Evolutionary conservation across 352 stramenopile genomes (phyloP), one percentile per base, ranked within the genome.

Genomic region (Phytophthora fragariae): DNA sequence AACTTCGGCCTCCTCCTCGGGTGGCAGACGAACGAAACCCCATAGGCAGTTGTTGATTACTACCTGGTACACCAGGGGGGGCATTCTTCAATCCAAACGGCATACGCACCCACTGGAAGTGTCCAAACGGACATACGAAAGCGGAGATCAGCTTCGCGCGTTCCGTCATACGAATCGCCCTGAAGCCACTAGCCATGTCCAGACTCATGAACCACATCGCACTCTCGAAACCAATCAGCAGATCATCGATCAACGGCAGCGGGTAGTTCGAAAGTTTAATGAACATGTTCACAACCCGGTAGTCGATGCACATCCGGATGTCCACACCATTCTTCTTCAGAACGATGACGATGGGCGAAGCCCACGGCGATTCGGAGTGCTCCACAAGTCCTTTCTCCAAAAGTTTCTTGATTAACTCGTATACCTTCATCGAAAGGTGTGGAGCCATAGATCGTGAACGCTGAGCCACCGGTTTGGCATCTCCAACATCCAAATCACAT

Each of bases 201-300:
- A 80, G 24, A n/a, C 62, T 71, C n/a, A 72, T 39, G 15, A 73
- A 77, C 58, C 59, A 73, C n/a, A n/a, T n/a, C n/a, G n/a, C n/a
- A n/a, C n/a, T n/a, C n/a, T n/a, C n/a, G n/a, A n/a, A n/a, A n/a
- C n/a, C n/a, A n/a, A n/a, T n/a, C n/a, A n/a, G n/a, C n/a, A n/a
- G n/a, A n/a, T n/a, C n/a, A n/a, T n/a, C n/a, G n/a, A n/a, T n/a
- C n/a, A n/a, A n/a, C n/a, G n/a, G n/a, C n/a, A n/a, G n/a, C n/a
- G n/a, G n/a, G 10, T 80, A 77, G 11, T 49, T 70, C 10, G 57
- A 44, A 2, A 80, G 47, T 15, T 60, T 46, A 12, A 68, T 59
- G 7, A 77, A 69, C 1, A 17, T 0, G 21, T 77, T 74, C 52
- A 80, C 64, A 2, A 19, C 6, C 0, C 64, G 55, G 7, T 70